Evolutionary conservation across 2,329 filamentous ascomycete genomes (phyloP), one percentile per base, ranked within the genome.

Genomic region (Trichophaea hybrida): DNA sequence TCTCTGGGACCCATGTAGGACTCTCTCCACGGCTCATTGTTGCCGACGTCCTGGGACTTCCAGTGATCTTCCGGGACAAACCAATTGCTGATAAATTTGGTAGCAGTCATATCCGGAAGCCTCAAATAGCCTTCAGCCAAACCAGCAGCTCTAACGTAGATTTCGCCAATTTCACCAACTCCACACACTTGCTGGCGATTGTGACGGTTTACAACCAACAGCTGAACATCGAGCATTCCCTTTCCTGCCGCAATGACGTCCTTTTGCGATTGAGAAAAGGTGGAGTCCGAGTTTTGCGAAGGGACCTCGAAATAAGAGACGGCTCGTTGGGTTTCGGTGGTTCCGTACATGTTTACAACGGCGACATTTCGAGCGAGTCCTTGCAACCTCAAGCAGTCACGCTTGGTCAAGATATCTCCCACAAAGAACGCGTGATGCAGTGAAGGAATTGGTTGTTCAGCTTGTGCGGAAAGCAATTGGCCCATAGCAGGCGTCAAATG

Each of bases 401-500:
- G 79, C 70, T 83, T 94, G 64, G 88, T 94, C 52, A 97, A 73
- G 37, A 96, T 77, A 69, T 97, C 91, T 35, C 93, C 93, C 1
- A 97, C 91, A 64, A 91, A 97, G 76, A 97, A 91, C 15, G 84
- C 88, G 59, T 82, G 77, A 60, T 84, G 78, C n/a, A 97, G 76
- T 10, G 79, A 77, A 1, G 88, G 85, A 69, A 96, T 94, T 65
- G 86, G 73, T 0, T 87, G 83, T 2, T 75, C 83, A 31, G 88
- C 86, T 66, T 86, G 88, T 48, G 89, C 90, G n/a, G 91, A 84
- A 1, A 97, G 75, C 62, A 97, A 93, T 68, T 96, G 88, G 58
- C 90, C 90, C 90, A 97, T 96, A 59, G 93, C 93, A 7, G 93
- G 93, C 1, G 93, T 98, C 43, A 97, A 74, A 72, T 97, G 93